Evolutionary conservation across 305 asterid species (phyloP).

Genomic region (Fraxinus xanthoxyloides): DNA sequence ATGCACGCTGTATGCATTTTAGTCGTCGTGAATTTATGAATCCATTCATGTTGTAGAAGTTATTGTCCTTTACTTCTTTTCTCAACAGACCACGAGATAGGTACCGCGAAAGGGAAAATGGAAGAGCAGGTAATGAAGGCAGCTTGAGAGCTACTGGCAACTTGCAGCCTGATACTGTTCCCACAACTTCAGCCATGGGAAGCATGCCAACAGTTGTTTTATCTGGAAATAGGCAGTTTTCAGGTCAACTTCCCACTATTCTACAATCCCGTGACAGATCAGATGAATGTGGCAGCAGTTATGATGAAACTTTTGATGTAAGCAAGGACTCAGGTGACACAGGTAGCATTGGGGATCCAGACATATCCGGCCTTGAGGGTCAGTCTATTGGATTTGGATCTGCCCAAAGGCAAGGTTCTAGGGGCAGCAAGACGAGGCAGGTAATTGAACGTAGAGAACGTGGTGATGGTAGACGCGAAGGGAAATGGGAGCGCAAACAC

Average conservation of each 20-base stretch:
- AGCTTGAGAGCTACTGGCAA: conserved; percentile 50
- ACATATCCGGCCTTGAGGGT: conserved; percentile 67
- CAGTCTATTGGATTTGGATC: conserved; percentile 47
- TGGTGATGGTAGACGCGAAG: conserved; percentile 86
- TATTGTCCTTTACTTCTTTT: not conserved
- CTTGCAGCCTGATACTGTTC: conserved; percentile 41
- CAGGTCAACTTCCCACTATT: conserved; percentile 75
- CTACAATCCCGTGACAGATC: conserved; percentile 79
- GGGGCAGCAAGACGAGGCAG: conserved; percentile 81
- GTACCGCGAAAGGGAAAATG: conserved; percentile 80
- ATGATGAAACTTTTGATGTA: conserved; percentile 82
- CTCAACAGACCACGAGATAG: conserved; percentile 66
- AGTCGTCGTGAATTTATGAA: not conserved
- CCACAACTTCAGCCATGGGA: conserved; percentile 32
- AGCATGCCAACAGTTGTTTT: conserved; percentile 48
- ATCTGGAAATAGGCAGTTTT: conserved; percentile 61
- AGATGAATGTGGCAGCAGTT: conserved; percentile 73
- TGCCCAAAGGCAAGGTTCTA: conserved; percentile 60
- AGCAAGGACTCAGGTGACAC: conserved; percentile 85
- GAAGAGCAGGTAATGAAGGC: conserved; percentile 62
- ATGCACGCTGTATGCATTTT: not conserved
- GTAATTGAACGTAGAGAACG: conserved; percentile 81
- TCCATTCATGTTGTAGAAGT: conserved; percentile 7
- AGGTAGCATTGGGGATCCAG: conserved; percentile 86
- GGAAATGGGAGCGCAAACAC: conserved; percentile 98